These are phyloP conservation scores for Syncephalis plumigaleata DNA, from an alignment of 371 early-diverging fungal species.

Conservation along the genomic window DNA sequence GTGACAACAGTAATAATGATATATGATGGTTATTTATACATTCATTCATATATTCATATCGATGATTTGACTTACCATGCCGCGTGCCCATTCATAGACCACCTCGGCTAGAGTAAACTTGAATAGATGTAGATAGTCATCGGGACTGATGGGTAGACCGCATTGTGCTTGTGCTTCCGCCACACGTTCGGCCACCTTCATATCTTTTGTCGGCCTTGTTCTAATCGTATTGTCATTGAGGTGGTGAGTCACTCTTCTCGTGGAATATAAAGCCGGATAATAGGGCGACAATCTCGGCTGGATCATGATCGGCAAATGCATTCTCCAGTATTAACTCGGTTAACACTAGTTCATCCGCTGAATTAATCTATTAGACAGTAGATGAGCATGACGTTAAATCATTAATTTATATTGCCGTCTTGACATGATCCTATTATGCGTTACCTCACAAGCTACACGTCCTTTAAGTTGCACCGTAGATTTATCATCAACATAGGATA, in stretches of 20 bases:
- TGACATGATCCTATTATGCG: not conserved
- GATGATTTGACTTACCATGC: constrained; percentile 27
- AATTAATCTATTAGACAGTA: constrained; percentile 41
- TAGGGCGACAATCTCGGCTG: constrained; percentile 89
- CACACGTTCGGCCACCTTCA: constrained; percentile 21
- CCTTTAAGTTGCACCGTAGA: constrained; percentile 93
- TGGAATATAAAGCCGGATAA: constrained; percentile 95
- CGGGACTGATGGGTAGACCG: constrained; percentile 33
- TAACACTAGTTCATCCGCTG: constrained; percentile 89
- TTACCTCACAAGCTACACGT: constrained; percentile 96
- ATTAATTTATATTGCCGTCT: not conserved
- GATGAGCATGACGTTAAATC: not conserved
- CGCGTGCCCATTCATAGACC: constrained; percentile 97
- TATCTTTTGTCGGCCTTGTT: constrained; percentile 8
- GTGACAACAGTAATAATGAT: too few relatives aligned
- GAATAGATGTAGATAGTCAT: constrained; percentile 32
- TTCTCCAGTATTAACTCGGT: constrained; percentile 98
- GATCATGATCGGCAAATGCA: constrained; percentile 72
- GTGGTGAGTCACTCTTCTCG: constrained; percentile 44
- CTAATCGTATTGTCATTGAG: constrained; percentile 15
- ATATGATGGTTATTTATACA: not conserved
- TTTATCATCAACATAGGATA: constrained; percentile 67
- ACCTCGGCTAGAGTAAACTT: constrained; percentile 89
- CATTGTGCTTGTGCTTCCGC: constrained; percentile 55
- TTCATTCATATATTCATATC: not conserved